Base-by-base conservation (phyloP, 2,329 filamentous ascomycete species). In the Thielaviopsis euricoi region DNA sequence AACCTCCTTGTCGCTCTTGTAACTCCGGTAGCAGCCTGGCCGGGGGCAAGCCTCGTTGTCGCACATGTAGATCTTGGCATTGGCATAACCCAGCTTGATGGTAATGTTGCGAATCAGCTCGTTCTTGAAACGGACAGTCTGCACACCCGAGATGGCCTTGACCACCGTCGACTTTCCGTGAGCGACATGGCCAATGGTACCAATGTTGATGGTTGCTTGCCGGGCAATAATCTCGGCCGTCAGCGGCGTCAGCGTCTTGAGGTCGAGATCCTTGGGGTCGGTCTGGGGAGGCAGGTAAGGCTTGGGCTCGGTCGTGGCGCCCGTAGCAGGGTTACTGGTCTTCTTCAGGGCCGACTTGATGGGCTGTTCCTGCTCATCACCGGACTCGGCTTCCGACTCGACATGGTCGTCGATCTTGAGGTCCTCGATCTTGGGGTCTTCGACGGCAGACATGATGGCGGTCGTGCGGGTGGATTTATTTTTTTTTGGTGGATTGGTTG, bases 101-200 rank as follows among this genome's bases (percentile, higher is more conserved):
- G 93, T 98, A 69, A 98, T 98, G 73, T 98, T 98, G 69, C 93
- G 82, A 76, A 97, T 94, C 74, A 96, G 76, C 76, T 98, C 93
- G 77, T 97, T 98, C 86, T 98, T 98, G 80, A 98, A 98, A 65
- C 93, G 83, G 69, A 98, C 93, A 19, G 93, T 98, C 80, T 98
- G 93, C 63, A 98, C 93, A 62, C 93, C 93, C 1, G 93, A 97
- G 67, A 98, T 97, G 67, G 93, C 93, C 80, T 98, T 98, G 67
- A 98, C 93, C 55, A 98, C 93, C 22, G 93, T 98, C 62, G 89
- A 95, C 73, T 97, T 97, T 70, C 91, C 91, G 86, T 97, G 91
- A 69, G 93, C 93, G 78, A 97, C 91, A 72, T 97, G 93, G 58
- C 91, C 91, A 72, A 98, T 97, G 62, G 93, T 96, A 64, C 91